Evolutionary conservation across 345 rosid genomes (phyloP).

Genomic region (Brassica incana): DNA sequence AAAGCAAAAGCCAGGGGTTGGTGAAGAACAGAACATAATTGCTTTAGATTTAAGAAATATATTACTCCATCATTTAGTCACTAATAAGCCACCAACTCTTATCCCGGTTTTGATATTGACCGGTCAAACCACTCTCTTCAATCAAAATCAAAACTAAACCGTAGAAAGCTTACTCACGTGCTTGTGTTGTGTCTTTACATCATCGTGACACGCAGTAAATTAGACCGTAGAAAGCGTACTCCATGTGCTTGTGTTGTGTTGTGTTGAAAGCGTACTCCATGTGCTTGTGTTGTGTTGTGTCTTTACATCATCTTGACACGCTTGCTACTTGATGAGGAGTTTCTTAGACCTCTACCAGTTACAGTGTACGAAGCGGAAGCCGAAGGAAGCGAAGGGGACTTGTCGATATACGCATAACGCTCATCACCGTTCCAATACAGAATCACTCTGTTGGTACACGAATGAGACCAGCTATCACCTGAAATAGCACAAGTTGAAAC

Average conservation of each 20-base stretch:
- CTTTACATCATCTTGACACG: slow-evolving; percentile 60
- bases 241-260: too few species aligned
- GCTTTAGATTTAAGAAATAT: neutral
- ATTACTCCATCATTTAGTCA: neutral
- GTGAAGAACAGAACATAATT: neutral
- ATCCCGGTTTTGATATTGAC: neutral
- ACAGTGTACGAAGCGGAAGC: slow-evolving; percentile 76
- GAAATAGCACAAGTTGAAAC: slow-evolving; percentile 8
- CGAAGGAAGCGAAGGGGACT: slow-evolving; percentile 70
- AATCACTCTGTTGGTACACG: neutral
- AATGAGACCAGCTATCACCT: slow-evolving; percentile 63
- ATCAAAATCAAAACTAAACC: slow-evolving; percentile 16
- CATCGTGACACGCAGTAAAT: slow-evolving; percentile 48
- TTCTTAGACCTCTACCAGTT: slow-evolving; percentile 31
- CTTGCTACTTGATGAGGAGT: slow-evolving; percentile 57
- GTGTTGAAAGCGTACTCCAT: too few species aligned
- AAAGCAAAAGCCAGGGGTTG: slow-evolving; percentile 1
- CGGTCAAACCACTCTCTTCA: neutral
- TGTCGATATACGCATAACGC: slow-evolving; percentile 16
- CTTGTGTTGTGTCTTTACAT: slow-evolving; percentile 37
- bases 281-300: neutral
- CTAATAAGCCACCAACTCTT: neutral
- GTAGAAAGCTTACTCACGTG: slow-evolving; percentile 6
- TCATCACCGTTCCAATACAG: slow-evolving; percentile 77
- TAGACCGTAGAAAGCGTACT: neutral